Base-by-base conservation (phyloP, 768 basidiomycete species). In the Macrolepiota fuliginosa region DNA sequence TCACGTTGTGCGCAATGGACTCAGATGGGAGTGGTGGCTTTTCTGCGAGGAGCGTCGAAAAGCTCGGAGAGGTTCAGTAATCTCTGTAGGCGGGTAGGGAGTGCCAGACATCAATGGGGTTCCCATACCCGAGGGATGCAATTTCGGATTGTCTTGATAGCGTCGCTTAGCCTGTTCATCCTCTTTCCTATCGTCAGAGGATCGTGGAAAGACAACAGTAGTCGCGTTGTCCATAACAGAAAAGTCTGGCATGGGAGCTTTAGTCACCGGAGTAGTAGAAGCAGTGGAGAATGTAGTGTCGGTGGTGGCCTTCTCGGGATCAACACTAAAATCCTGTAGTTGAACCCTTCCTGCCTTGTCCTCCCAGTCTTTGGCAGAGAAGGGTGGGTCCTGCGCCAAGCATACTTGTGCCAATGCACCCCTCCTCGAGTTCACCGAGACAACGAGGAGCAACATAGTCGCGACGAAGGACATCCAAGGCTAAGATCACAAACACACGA, bases 381-480 rank as follows among this genome's bases (percentile, higher is more conserved):
- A 60, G 13, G 58, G n/a, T 15, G 27, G 29, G 15, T 53, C n/a
- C 10, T 15, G 40, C 15, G 52, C 2, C 6, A 42, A 11, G 13
- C 32, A 46, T 12, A 29, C 5, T 2, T 39, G 15, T 13, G 51
- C 42, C 12, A 54, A 35, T 24, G 52, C 32, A 15, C 51, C 42
- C 13, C 46, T 54, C 40, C 27, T 35, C 19, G 51, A 45, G 11
- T 54, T 61, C 27, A 61, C 13, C 15, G 27, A 61, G 2, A 68
- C 69, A 6, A 61, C 47, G 3, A 75, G 61, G 7, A 77, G 66
- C 19, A 74, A 46, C 11, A 77, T 40, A 1, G 68, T 72, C 1
- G 71, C 70, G n/a, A 69, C 61, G 29, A 79, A 69, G 1, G 77
- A 74, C 65, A 78, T 68, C 73, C 72, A 75, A 32, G 71, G 70